Conservation (phyloP, 2,329 filamentous ascomycete genomes). For the Cordyceps fumosorosea region DNA sequence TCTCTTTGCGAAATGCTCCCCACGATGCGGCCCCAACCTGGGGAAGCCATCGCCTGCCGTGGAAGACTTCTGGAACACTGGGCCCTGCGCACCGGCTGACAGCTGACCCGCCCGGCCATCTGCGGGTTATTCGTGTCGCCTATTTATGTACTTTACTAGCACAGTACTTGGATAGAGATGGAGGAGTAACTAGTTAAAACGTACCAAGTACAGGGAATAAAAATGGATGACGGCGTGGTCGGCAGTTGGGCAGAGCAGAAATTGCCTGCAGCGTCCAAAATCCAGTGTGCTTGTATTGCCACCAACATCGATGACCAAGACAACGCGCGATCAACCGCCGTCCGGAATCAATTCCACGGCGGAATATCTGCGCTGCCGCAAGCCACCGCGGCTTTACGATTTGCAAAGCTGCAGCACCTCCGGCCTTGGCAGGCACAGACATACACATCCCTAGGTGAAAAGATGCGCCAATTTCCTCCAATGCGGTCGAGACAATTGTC, state of each 20-base stretch:
- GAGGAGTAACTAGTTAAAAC: too few species aligned
- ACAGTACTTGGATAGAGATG: too few species aligned
- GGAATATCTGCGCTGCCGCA: background rate
- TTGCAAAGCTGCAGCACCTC: background rate
- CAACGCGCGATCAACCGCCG: background rate
- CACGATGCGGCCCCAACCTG: background rate
- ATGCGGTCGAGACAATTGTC: too few species aligned
- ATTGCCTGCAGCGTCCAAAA: too few species aligned
- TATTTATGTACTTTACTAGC: too few species aligned
- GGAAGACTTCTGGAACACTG: background rate
- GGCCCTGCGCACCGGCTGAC: background rate
- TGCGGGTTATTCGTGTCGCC: background rate
- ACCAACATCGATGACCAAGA: background rate
- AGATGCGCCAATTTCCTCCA: background rate
- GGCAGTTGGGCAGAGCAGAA: too few species aligned
- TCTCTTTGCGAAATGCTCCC: background rate
- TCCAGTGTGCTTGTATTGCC: too few species aligned
- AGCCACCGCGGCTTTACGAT: background rate
- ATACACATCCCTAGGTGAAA: background rate
- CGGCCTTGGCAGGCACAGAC: background rate
- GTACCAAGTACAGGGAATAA: too few species aligned
- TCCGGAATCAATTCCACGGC: background rate
- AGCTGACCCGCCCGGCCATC: background rate
- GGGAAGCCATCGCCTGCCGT: background rate
- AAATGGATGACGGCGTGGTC: too few species aligned